Conservation (phyloP, 768 basidiomycete genomes). For the Infundibulicybe gibba region DNA sequence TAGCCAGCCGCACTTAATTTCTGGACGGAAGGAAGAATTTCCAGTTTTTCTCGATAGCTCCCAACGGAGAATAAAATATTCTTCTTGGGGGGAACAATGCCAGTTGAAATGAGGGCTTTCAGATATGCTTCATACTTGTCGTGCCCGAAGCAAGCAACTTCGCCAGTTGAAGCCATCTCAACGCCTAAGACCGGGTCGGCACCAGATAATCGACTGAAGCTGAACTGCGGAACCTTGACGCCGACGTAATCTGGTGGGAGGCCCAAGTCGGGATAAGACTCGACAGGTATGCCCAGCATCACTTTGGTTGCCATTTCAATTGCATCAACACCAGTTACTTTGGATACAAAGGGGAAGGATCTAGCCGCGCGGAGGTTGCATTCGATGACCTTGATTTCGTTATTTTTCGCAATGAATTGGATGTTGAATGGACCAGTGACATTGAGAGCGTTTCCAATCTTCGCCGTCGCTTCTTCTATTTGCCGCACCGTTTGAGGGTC, state of each 20-base stretch:
- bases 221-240: constrained; percentile 99
- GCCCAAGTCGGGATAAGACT: constrained; percentile 84
- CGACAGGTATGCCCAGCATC: constrained; percentile 89
- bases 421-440: constrained; percentile 99
- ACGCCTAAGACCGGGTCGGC: constrained; percentile 98
- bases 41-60: constrained; percentile 95
- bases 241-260: constrained; percentile 94
- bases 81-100: constrained; percentile 93
- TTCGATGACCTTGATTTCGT: constrained; percentile 99
- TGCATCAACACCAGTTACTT: constrained; percentile 95
- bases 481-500: constrained; percentile 95
- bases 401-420: constrained; percentile 99
- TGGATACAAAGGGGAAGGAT: constrained; percentile 98
- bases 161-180: constrained; percentile 99
- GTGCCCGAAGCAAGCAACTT: constrained; percentile 96
- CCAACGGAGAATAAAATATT: constrained; percentile 97
- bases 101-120: constrained; percentile 95
- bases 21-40: constrained; percentile 92
- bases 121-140: constrained; percentile 99
- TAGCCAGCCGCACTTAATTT: constrained; percentile 92
- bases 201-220: constrained; percentile 92
- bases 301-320: constrained; percentile 99
- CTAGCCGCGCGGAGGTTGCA: constrained; percentile 97
- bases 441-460: constrained; percentile 96
- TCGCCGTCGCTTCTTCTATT: constrained; percentile 95